Evolutionary conservation across 2,329 filamentous ascomycete species (phyloP), one percentile per base, ranked within the genome.

Genomic region (Aspergillus aculeatinus): DNA sequence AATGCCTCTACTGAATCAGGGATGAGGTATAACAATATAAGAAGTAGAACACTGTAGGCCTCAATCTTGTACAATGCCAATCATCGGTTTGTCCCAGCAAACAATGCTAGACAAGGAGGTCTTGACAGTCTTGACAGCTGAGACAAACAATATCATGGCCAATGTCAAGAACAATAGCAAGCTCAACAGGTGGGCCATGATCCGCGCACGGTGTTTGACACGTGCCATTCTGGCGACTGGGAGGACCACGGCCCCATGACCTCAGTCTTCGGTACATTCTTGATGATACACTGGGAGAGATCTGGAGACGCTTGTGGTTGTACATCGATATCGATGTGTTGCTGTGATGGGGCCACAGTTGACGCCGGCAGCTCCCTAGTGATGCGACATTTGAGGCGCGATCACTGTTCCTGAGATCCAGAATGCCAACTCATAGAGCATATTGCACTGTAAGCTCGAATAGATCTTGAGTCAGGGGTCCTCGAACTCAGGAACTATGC

Each of bases 1-100:
- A 73, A 72, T 72, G 62, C 47, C 47, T 44, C 48, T 42, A 49
- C 42, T 48, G 44, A n/a, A 29, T 16, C 14, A n/a, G 47, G 29
- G 5, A 39, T 35, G 14, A 48, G 48, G 35, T 33, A 23, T 47
- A 49, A 65, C 62, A 64, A 65, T 65, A 57, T 29, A 25, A 61
- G 31, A 29, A 25, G 12, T 44, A 47, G 12, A 33, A 23, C 4
- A 29, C 27, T 44, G 51, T 48, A 39, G 49, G 51, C 14, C 29
- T 42, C 23, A 29, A 47, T 52, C n/a, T 25, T n/a, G 52, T 57
- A 64, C 60, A 61, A 66, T 54, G 47, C 12, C 19, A 50, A 44
- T 56, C 48, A 35, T 39, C 50, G 48, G 42, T 51, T 60, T 49
- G 39, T 44, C n/a, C 39, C 19, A 48, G 29, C 10, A 48, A 9